These are phyloP conservation scores for Colletotrichum sp. DNA, from an alignment of 2,329 filamentous ascomycete genomes.

Conservation along the genomic window DNA sequence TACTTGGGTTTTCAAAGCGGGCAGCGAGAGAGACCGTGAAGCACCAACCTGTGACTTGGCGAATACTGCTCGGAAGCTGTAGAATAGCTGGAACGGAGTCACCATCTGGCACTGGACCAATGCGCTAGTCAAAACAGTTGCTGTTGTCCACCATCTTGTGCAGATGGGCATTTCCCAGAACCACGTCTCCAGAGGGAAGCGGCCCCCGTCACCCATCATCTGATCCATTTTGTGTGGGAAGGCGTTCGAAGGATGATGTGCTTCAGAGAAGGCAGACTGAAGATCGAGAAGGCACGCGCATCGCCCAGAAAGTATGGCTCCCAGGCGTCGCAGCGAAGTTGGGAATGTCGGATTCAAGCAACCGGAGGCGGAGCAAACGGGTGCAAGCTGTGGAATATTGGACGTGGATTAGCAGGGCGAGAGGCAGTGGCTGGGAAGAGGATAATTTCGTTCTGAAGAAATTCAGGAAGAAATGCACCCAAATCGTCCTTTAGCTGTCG, in stretches of 20 bases:
- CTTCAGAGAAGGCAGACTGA: not conserved
- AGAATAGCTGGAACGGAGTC: conserved; percentile 94
- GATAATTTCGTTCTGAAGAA: not conserved
- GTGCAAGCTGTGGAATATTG: not conserved
- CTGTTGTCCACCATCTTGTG: conserved; percentile 96
- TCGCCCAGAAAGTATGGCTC: not conserved
- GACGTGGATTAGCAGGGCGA: not conserved
- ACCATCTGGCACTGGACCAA: conserved; percentile 93
- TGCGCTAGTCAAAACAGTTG: conserved; percentile 84
- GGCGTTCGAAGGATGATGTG: not conserved
- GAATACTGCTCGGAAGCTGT: conserved; percentile 92
- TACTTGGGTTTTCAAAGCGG: not conserved
- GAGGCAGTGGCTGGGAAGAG: not conserved
- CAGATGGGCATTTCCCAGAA: conserved; percentile 98
- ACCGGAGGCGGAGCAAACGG: not conserved
- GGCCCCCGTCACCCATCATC: conserved; percentile 62
- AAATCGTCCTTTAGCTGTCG: not conserved
- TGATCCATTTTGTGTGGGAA: conserved; percentile 52
- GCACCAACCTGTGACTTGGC: conserved; percentile 81
- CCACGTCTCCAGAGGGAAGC: conserved; percentile 91
- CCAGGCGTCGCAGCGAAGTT: not conserved
- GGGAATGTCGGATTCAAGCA: not conserved
- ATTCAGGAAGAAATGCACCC: not conserved
- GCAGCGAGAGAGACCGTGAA: not conserved
- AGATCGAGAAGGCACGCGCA: not conserved